phyloP scores from a whole-genome alignment of 306 rosid genomes.

The Leucaena leucocephala region DNA sequence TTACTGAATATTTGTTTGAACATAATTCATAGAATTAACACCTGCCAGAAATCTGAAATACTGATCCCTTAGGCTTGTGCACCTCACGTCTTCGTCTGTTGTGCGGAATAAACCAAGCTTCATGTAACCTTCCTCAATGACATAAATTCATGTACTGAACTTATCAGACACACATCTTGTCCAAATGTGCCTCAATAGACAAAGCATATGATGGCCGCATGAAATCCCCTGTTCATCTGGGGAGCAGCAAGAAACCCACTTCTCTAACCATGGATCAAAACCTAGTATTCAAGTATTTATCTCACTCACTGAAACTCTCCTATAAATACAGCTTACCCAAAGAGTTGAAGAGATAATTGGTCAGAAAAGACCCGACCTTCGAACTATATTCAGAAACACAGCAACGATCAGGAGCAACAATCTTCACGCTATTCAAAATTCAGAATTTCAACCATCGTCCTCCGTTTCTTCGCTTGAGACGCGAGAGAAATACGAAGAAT shows the following conservation, averaged over 20 bases:
- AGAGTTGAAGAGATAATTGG: slow-evolving; percentile 6
- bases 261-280: slow-evolving; percentile 36
- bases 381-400: slow-evolving; percentile 32
- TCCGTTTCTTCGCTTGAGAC: slow-evolving; percentile 16
- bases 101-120: slow-evolving; percentile 4
- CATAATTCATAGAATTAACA: slow-evolving; percentile 44
- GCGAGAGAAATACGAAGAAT: slow-evolving; percentile 25
- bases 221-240: slow-evolving; percentile 37
- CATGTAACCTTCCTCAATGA: slow-evolving; percentile 18
- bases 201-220: neutral
- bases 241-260: slow-evolving; percentile 30
- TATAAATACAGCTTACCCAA: slow-evolving; percentile 18
- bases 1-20: slow-evolving; percentile 57
- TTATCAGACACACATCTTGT: neutral
- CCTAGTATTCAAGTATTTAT: slow-evolving; percentile 24
- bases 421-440: slow-evolving; percentile 28
- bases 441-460: slow-evolving; percentile 27
- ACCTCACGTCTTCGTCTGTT: neutral
- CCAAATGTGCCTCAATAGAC: neutral
- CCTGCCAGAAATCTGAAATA: slow-evolving; percentile 30
- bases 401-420: slow-evolving; percentile 17
- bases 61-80: neutral
- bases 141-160: slow-evolving; percentile 6
- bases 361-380: slow-evolving; percentile 22
- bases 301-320: slow-evolving; percentile 14